phyloP scores from a whole-genome alignment of 306 rosid genomes.

The Senna tora region DNA sequence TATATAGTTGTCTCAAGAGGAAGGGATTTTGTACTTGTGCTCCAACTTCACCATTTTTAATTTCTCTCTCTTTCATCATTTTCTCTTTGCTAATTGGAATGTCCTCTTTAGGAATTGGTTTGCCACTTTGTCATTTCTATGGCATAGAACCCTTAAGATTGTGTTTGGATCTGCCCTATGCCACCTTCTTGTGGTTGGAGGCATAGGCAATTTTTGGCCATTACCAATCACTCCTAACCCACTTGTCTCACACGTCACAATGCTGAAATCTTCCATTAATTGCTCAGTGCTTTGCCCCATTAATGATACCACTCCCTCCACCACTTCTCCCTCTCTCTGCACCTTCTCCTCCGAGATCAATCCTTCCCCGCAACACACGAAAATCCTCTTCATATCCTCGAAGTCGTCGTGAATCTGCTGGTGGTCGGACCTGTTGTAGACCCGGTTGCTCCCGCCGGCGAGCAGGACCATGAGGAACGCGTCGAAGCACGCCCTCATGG shows the following conservation, averaged over 20 bases:
- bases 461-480: conserved; percentile 84
- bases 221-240: conserved; percentile 65
- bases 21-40: not conserved
- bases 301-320: conserved; percentile 71
- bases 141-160: conserved; percentile 82
- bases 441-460: conserved; percentile 73
- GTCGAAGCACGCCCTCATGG: conserved; percentile 73
- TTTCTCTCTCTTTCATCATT: conserved; percentile 31
- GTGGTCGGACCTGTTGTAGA: conserved; percentile 56
- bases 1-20: too few species aligned
- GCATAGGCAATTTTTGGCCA: conserved; percentile 82
- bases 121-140: conserved; percentile 69
- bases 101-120: conserved; percentile 81
- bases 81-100: conserved; percentile 84
- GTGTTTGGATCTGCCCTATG: conserved; percentile 83
- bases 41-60: not conserved
- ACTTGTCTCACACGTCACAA: conserved; percentile 69
- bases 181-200: conserved; percentile 93
- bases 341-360: conserved; percentile 64
- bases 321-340: conserved; percentile 69
- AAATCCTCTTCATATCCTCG: conserved; percentile 55
- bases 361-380: conserved; percentile 67
- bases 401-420: conserved; percentile 70
- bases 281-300: conserved; percentile 78
- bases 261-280: conserved; percentile 81